Conservation (phyloP, 371 early-diverging fungal genomes). For the Saksenaea vasiformis region DNA sequence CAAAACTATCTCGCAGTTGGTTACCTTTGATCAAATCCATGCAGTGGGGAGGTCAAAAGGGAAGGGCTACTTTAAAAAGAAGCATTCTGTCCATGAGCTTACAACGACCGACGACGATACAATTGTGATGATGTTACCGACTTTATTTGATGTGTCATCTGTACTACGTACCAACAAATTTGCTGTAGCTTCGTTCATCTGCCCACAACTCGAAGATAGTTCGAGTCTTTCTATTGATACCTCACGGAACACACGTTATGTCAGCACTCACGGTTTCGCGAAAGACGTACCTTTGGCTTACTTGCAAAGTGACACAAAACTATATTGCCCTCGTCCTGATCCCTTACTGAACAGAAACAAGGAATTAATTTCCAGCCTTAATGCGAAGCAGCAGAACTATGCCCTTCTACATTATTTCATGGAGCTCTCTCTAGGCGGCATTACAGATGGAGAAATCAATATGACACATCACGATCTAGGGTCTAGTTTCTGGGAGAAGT, state of each 20-base stretch:
- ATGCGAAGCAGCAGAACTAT: conserved; percentile 26
- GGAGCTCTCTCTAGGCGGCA: conserved; percentile 47
- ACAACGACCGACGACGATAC: conserved; percentile 7
- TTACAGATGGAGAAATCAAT: conserved; percentile 61
- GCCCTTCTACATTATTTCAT: conserved; percentile 45
- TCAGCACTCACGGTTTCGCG: background rate
- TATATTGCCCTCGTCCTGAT: conserved; percentile 31
- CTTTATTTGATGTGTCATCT: conserved; percentile 48
- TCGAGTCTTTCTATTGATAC: background rate
- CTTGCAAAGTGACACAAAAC: background rate
- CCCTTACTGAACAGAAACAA: conserved; percentile 26
- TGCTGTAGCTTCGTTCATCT: conserved; percentile 43
- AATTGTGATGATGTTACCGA: conserved; percentile 38
- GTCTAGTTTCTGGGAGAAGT: conserved; percentile 41
- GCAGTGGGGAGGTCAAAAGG: conserved; percentile 54
- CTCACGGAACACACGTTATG: background rate
- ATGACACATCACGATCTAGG: conserved; percentile 50
- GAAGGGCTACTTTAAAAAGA: conserved; percentile 33
- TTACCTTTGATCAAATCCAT: conserved; percentile 79
- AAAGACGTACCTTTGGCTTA: background rate
- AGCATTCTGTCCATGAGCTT: conserved; percentile 1
- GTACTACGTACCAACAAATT: conserved; percentile 51
- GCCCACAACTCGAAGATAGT: conserved; percentile 32
- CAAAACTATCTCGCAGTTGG: conserved; percentile 63
- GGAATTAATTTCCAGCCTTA: conserved; percentile 24